These are phyloP conservation scores for Carex parvula DNA, from an alignment of 176 grass and related monocot genomes.

Conservation along the genomic window DNA sequence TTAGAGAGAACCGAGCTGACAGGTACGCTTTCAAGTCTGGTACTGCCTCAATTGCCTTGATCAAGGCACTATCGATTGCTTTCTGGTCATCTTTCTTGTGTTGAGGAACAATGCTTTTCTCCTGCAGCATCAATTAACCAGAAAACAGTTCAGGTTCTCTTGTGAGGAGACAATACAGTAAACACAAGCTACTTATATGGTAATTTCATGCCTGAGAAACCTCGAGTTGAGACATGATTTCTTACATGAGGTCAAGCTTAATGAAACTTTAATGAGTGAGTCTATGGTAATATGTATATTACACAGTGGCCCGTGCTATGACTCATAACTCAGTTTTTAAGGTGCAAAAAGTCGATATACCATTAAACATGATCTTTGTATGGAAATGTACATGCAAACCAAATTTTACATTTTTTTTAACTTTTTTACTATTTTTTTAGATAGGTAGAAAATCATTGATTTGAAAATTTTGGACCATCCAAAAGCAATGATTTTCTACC, in stretches of 20 bases:
- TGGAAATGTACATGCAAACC: too few relatives aligned
- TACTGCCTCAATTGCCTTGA: conserved; percentile 69
- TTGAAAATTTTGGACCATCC: too few relatives aligned
- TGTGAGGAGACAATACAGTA: background rate
- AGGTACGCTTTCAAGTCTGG: conserved; percentile 76
- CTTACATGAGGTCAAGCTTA: background rate
- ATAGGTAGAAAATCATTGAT: too few relatives aligned
- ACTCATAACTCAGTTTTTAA: too few relatives aligned
- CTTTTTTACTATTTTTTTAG: too few relatives aligned
- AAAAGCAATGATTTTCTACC: too few relatives aligned
- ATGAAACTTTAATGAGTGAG: background rate
- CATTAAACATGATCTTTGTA: too few relatives aligned
- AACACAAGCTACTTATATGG: background rate
- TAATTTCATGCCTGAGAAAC: background rate
- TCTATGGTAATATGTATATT: too few relatives aligned
- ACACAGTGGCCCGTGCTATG: too few relatives aligned
- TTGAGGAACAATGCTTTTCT: conserved; percentile 46
- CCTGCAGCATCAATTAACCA: conserved; percentile 50
- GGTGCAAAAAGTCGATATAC: too few relatives aligned
- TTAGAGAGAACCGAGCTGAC: conserved; percentile 62
- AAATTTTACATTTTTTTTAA: too few relatives aligned
- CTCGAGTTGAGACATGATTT: background rate
- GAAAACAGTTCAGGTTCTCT: conserved; percentile 46
- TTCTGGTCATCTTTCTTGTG: conserved; percentile 90
- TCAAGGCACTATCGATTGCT: conserved; percentile 45